phyloP scores from a whole-genome alignment of 148 eudicot genomes.

The Chenopodium formosanum region DNA sequence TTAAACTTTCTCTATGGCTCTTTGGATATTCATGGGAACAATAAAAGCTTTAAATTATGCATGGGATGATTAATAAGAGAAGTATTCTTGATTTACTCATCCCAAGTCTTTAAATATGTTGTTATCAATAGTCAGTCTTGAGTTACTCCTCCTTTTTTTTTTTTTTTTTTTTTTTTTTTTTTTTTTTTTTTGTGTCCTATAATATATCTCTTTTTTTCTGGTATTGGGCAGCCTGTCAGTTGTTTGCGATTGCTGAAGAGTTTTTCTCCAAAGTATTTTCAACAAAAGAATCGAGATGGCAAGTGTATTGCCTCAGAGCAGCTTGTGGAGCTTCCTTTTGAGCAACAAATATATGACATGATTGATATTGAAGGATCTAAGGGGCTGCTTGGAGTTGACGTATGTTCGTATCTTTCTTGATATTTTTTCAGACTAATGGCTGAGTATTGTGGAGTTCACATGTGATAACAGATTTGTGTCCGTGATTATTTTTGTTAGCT shows the following conservation, averaged over 20 bases:
- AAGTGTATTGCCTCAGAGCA: slow-evolving; percentile 36
- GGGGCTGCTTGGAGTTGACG: slow-evolving; percentile 79
- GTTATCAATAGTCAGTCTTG: not conserved
- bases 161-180: no score
- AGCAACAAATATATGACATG: slow-evolving; percentile 87
- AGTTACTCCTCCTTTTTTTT: not conserved
- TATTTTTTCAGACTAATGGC: not conserved
- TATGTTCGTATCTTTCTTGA: slow-evolving; percentile 21
- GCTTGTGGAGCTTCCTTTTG: slow-evolving; percentile 88
- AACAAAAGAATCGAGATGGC: slow-evolving; percentile 48
- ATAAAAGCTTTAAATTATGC: no score
- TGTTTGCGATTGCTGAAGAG: slow-evolving; percentile 77
- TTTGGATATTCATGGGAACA: no score
- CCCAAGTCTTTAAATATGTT: slow-evolving; percentile 1
- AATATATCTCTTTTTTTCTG: slow-evolving; percentile 9
- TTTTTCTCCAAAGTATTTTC: slow-evolving; percentile 71
- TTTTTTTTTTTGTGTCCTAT: not conserved
- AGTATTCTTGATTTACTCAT: not conserved
- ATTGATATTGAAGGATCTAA: slow-evolving; percentile 78
- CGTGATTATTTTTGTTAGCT: not conserved
- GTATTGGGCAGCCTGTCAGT: slow-evolving; percentile 54
- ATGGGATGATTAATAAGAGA: no score
- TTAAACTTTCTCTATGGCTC: no score
- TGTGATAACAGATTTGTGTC: not conserved
- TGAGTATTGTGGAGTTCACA: not conserved